These are phyloP conservation scores for Chalaropsis thielavioides DNA, from an alignment of 2,329 filamentous ascomycete species.

Conservation along the genomic window DNA sequence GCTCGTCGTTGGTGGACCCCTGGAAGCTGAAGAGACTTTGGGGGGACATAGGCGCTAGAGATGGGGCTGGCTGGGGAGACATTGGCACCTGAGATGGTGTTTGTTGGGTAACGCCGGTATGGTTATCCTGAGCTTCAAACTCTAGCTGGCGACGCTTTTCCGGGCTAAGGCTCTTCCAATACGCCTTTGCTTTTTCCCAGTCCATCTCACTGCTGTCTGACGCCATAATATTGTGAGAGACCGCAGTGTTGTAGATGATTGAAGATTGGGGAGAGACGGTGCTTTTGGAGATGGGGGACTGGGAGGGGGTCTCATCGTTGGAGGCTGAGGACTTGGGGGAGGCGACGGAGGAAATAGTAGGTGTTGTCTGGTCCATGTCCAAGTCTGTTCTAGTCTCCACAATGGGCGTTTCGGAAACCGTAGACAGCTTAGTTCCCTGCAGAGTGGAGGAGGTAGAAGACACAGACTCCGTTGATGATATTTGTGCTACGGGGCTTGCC, in stretches of 20 bases:
- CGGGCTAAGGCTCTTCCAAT: conserved; percentile 52
- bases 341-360: neutral
- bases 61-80: neutral
- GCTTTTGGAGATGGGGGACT: conserved; percentile 3
- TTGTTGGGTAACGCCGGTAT: neutral
- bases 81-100: neutral
- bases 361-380: neutral
- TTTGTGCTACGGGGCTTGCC: conserved; percentile 36
- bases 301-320: neutral
- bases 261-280: neutral
- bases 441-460: conserved; percentile 13
- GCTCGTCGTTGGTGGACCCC: conserved; percentile 10
- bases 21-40: conserved; percentile 9
- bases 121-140: conserved; percentile 31
- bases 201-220: conserved; percentile 28
- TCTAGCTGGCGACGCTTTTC: conserved; percentile 50
- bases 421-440: neutral
- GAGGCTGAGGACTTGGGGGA: neutral
- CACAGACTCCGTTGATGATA: conserved; percentile 9
- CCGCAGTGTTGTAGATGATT: neutral
- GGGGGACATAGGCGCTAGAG: conserved; percentile 1
- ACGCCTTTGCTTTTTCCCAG: conserved; percentile 55
- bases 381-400: neutral
- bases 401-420: conserved; percentile 8
- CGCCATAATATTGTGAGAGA: conserved; percentile 5